Conservation (phyloP, 805 yeast species). For the Wickerhamiella occidentalis region DNA sequence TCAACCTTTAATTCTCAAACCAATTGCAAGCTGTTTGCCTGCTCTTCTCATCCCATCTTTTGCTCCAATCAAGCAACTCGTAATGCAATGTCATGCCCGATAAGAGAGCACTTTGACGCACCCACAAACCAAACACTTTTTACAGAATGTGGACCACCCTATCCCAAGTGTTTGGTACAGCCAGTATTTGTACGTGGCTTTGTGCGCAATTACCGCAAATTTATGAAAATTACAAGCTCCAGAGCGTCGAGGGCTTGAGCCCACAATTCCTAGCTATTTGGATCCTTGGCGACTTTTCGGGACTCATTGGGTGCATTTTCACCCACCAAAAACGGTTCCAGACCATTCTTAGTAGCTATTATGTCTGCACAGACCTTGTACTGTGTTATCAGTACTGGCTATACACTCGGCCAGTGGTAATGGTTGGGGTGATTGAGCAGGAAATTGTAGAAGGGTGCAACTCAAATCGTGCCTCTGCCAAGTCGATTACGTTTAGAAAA, state of each 20-base stretch:
- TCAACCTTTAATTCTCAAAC: too few species aligned
- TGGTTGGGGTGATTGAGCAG: slow-evolving; percentile 12
- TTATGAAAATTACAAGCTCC: slow-evolving; percentile 41
- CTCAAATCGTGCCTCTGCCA: slow-evolving; percentile 5
- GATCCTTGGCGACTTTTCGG: slow-evolving; percentile 52
- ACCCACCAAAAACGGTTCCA: slow-evolving; percentile 79
- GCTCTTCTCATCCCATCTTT: too few species aligned
- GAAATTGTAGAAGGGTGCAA: slow-evolving; percentile 6
- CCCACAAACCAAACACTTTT: background rate
- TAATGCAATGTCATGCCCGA: background rate
- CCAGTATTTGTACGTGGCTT: slow-evolving; percentile 49
- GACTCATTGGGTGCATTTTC: slow-evolving; percentile 56
- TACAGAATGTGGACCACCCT: slow-evolving; percentile 1
- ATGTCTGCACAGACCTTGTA: slow-evolving; percentile 56
- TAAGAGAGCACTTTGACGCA: background rate
- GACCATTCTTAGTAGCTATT: slow-evolving; percentile 56
- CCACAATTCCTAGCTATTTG: slow-evolving; percentile 47
- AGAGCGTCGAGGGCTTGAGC: slow-evolving; percentile 59
- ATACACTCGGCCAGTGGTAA: slow-evolving; percentile 33
- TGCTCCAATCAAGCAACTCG: too few species aligned
- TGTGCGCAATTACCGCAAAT: slow-evolving; percentile 69
- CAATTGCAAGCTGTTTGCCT: too few species aligned
- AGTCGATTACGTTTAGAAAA: background rate
- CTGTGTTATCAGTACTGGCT: slow-evolving; percentile 61
- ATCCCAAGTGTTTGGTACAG: slow-evolving; percentile 21